Evolutionary conservation across 2,329 filamentous ascomycete species (phyloP), one percentile per base, ranked within the genome.

Genomic region (Aspergillus texensis): DNA sequence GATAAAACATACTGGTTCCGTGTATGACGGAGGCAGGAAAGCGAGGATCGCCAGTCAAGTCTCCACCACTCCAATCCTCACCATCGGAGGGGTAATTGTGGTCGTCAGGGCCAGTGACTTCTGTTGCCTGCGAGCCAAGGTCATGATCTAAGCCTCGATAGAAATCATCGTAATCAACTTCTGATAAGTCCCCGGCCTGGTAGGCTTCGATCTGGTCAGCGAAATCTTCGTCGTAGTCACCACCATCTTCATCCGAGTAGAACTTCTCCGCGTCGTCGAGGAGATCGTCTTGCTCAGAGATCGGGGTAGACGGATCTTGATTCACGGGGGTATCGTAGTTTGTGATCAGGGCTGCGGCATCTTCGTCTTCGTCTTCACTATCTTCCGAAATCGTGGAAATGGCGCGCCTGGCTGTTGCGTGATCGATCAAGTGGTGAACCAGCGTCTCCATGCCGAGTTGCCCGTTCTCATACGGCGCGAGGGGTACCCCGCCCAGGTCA

Each of bases 231-330:
- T 68, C 67, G 26, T 69, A 68, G 36, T 62, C 57, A 11, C 65
- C 67, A 55, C 69, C 67, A 30, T 70, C 71, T 28, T 72, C 68
- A 34, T 72, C 74, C 0, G 70, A 69, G 60, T 78, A 77, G 24
- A 78, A 77, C 36, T 67, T 72, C 26, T 72, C 65, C n/a, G 73
- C 71, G 45, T 78, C 74, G 48, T 76, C 73, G 8, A 71, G 63
- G 21, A 77, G 74, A 30, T 73, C 69, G 34, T 75, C 72, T 10
- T 63, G 57, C 9, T 60, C 58, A 0, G 66, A 64, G 1, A 66
- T 61, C 2, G 65, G 63, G 10, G 70, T 68, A 1, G 68, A 58
- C 9, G 56, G 48, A 19, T 57, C 48, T n/a, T 68, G 65, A 26
- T 61, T 61, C 5, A 69, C 67, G 1, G 55, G 52, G 1, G 69